Percentiles rank a stretch among this genome's conserved stretches.
Evolutionary conservation across 768 basidiomycete species (phyloP).

Genomic region (Galerina sulciceps): DNA sequence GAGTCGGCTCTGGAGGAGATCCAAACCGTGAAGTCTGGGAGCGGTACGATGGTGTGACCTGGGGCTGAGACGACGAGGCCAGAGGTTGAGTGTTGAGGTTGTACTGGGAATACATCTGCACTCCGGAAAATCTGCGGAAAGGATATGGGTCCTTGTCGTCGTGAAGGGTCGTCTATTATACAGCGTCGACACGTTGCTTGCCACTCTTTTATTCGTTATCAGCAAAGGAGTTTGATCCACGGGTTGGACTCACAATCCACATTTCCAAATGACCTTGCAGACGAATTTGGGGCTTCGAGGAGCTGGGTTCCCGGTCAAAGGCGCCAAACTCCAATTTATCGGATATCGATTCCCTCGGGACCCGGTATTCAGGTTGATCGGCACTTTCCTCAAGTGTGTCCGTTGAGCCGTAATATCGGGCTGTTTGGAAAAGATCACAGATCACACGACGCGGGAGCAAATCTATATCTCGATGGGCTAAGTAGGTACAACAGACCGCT

Average conservation of each 20-base stretch:
- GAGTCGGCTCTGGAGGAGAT: neutral
- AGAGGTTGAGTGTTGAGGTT: conserved; percentile 6
- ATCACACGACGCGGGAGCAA: too few species aligned
- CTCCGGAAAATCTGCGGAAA: neutral
- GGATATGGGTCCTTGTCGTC: neutral
- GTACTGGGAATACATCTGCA: conserved; percentile 15
- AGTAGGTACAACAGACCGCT: too few species aligned
- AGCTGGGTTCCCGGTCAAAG: conserved; percentile 20
- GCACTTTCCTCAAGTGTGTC: conserved; percentile 10
- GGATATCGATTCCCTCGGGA: conserved; percentile 19
- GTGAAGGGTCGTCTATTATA: neutral
- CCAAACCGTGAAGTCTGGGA: neutral
- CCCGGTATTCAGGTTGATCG: conserved; percentile 16
- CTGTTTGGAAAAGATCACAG: neutral
- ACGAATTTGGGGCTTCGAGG: conserved; percentile 1
- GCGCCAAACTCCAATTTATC: conserved; percentile 17
- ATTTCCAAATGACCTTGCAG: conserved; percentile 6
- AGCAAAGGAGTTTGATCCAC: conserved; percentile 7
- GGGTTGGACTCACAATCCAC: conserved; percentile 8
- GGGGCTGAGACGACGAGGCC: conserved; percentile 8
- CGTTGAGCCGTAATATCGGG: conserved; percentile 8
- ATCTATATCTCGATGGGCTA: too few species aligned
- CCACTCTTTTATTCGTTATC: conserved; percentile 1
- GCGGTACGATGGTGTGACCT: neutral
- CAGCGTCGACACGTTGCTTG: conserved; percentile 4